Evolutionary conservation across 73 alveolate genomes (phyloP).

Genomic region (Blepharisma japonicum): DNA sequence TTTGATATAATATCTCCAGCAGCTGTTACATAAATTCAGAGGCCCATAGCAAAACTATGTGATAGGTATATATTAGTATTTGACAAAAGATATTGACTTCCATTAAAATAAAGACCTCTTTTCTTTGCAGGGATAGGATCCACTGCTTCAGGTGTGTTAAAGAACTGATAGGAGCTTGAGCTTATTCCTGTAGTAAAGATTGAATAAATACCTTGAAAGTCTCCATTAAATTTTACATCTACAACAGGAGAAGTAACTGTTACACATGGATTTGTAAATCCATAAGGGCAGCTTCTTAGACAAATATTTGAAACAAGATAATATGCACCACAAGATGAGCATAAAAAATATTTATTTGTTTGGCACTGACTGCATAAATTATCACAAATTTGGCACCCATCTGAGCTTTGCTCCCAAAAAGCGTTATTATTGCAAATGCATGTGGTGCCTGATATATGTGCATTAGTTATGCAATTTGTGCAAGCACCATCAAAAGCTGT

Average conservation of each 20-base stretch:
- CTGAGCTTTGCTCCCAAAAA: too few relatives aligned
- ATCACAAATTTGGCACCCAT: too few relatives aligned
- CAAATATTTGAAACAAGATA: too few relatives aligned
- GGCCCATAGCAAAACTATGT: not conserved
- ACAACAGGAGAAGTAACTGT: not conserved
- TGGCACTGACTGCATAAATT: too few relatives aligned
- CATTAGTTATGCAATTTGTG: too few relatives aligned
- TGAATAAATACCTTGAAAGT: not conserved
- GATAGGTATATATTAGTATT: not conserved
- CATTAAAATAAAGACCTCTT: slow-evolving; percentile 7
- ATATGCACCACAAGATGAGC: too few relatives aligned
- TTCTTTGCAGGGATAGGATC: slow-evolving; percentile 20
- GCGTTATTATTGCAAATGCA: too few relatives aligned
- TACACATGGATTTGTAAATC: too few relatives aligned
- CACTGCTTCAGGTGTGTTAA: not conserved
- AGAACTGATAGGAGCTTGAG: not conserved
- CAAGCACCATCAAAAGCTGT: too few relatives aligned
- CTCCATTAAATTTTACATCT: not conserved
- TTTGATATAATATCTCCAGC: not conserved
- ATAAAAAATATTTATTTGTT: too few relatives aligned
- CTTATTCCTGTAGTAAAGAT: not conserved
- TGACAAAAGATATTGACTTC: not conserved
- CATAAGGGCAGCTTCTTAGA: too few relatives aligned
- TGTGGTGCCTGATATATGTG: too few relatives aligned
- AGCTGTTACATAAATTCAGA: not conserved